Conservation (phyloP, 768 basidiomycete genomes). For the Pleurotus tuber-regium region DNA sequence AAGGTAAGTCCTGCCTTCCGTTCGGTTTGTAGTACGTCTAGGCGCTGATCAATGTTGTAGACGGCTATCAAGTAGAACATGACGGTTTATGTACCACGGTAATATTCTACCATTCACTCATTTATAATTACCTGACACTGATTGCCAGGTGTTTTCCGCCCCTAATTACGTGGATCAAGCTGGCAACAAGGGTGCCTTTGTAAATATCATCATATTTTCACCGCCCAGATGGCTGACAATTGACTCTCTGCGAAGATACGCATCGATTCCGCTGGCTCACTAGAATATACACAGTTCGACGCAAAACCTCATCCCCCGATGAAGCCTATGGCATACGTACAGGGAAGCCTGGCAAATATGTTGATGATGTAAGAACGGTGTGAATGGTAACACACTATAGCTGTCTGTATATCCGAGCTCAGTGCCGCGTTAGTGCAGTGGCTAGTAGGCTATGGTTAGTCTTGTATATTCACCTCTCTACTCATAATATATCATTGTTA, state of each 20-base stretch:
- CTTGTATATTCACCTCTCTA: too few species aligned
- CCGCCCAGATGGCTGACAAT: too few species aligned
- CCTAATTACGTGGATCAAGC: slow-evolving; percentile 94
- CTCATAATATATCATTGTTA: too few species aligned
- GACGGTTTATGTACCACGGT: slow-evolving; percentile 93
- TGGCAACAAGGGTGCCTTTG: slow-evolving; percentile 91
- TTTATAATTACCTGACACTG: neutral
- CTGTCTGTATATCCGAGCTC: too few species aligned
- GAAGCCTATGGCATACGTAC: slow-evolving; percentile 90
- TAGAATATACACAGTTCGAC: slow-evolving; percentile 78
- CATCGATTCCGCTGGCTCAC: slow-evolving; percentile 73
- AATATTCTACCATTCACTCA: slow-evolving; percentile 18
- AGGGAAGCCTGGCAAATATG: slow-evolving; percentile 61
- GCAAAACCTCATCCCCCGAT: slow-evolving; percentile 86
- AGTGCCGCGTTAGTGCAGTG: too few species aligned
- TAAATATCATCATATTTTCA: slow-evolving; percentile 39
- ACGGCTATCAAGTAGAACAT: slow-evolving; percentile 95
- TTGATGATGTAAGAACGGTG: slow-evolving; percentile 45
- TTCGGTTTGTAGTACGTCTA: slow-evolving; percentile 3
- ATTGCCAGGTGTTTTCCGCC: slow-evolving; percentile 78
- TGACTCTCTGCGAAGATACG: too few species aligned
- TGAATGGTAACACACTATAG: too few species aligned
- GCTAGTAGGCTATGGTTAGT: too few species aligned
- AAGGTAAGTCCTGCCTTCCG: slow-evolving; percentile 46
- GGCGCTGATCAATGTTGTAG: slow-evolving; percentile 33